These are phyloP conservation scores for Fusarium citri DNA, from an alignment of 2,329 filamentous ascomycete genomes.

Conservation along the genomic window DNA sequence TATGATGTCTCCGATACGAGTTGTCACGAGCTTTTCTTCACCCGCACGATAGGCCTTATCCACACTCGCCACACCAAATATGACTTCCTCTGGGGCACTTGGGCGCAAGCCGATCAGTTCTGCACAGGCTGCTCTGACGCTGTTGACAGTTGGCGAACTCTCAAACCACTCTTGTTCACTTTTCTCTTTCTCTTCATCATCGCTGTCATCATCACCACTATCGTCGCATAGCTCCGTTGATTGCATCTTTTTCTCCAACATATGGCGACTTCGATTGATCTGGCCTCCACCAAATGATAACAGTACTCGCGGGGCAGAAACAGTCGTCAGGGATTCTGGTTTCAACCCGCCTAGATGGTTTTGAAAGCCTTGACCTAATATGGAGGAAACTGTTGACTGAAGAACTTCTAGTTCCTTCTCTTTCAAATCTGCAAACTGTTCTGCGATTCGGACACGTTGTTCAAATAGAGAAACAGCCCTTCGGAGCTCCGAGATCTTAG, in stretches of 20 bases:
- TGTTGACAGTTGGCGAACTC: background rate
- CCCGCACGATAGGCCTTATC: background rate
- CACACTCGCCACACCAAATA: background rate
- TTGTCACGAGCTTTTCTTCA: background rate
- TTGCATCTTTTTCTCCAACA: background rate
- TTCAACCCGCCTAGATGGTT: background rate
- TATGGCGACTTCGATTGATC: background rate
- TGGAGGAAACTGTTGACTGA: background rate
- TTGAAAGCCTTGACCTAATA: background rate
- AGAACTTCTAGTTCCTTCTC: background rate
- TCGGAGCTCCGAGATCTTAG: background rate
- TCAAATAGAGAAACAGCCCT: background rate
- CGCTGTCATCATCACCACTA: background rate
- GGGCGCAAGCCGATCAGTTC: background rate
- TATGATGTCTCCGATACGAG: background rate
- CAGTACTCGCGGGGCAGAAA: background rate
- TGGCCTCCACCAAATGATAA: background rate
- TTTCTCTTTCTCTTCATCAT: background rate
- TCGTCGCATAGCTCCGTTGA: background rate
- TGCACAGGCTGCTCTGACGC: background rate
- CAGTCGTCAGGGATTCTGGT: background rate
- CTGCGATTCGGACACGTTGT: conserved; percentile 1
- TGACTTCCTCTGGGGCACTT: background rate
- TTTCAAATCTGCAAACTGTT: conserved; percentile 1
- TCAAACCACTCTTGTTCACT: background rate